phyloP scores from a whole-genome alignment of 2,329 filamentous ascomycete species.

The Aspergillus awamori region DNA sequence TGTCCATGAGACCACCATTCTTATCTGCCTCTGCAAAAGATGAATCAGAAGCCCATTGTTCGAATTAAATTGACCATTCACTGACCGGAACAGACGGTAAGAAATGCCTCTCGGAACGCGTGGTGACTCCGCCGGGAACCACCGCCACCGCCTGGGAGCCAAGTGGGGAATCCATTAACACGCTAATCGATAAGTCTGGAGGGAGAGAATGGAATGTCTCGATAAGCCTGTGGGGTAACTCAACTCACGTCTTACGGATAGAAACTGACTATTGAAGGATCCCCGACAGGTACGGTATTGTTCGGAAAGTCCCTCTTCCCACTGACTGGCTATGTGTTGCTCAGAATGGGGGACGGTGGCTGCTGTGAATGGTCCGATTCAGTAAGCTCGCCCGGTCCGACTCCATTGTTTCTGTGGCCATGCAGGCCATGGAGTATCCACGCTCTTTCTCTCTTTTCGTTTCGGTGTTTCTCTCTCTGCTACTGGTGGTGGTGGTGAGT shows the following conservation, averaged over 20 bases:
- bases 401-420: not conserved
- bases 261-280: too few species aligned
- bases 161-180: conserved; percentile 5
- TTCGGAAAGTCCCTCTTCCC: not conserved
- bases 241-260: too few species aligned
- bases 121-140: not conserved
- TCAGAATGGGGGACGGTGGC: too few species aligned
- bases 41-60: too few species aligned
- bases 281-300: conserved; percentile 8
- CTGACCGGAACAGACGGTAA: too few species aligned
- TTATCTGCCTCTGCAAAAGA: not conserved
- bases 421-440: not conserved
- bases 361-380: not conserved
- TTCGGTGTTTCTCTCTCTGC: too few species aligned
- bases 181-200: conserved; percentile 13
- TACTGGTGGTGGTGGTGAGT: not conserved
- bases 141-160: not conserved
- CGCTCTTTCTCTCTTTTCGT: too few species aligned
- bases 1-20: not conserved
- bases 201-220: not conserved
- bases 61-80: too few species aligned
- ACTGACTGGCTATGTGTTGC: not conserved
- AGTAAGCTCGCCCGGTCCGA: not conserved
- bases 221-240: conserved; percentile 18
- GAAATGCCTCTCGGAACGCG: not conserved